Evolutionary conservation across 176 grass and related monocot genomes (phyloP).

Genomic region (Musa acuminata): DNA sequence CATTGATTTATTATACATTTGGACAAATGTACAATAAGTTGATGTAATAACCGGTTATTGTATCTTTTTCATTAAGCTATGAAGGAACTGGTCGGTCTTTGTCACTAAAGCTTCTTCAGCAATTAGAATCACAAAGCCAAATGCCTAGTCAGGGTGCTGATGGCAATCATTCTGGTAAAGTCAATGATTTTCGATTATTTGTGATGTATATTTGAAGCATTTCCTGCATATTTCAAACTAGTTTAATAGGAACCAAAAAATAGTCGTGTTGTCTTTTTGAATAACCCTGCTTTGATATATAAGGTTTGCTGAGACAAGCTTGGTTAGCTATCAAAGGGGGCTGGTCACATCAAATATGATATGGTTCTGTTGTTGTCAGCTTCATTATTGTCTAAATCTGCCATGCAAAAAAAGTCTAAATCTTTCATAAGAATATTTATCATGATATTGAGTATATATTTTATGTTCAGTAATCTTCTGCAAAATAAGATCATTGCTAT

Average conservation of each 20-base stretch:
- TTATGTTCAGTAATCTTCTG: no score
- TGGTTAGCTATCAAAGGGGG: no score
- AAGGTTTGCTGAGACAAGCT: no score
- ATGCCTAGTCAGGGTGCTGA: conserved; percentile 29
- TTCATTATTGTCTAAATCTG: no score
- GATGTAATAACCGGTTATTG: neutral
- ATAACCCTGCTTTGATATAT: neutral
- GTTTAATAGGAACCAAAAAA: neutral
- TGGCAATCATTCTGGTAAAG: conserved; percentile 59
- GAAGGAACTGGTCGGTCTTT: conserved; percentile 96
- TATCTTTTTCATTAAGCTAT: conserved; percentile 39
- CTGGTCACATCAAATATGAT: no score
- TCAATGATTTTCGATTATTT: neutral
- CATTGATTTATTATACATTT: conserved; percentile 18
- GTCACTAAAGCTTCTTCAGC: conserved; percentile 87
- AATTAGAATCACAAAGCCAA: conserved; percentile 79
- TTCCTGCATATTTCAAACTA: neutral
- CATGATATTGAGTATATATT: no score
- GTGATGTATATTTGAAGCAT: neutral
- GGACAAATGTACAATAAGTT: neutral
- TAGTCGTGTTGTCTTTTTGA: neutral
- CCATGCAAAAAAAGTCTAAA: no score
- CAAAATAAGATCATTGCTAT: no score
- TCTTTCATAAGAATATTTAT: no score
- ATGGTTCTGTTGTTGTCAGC: no score